These are phyloP conservation scores for Saussurea involucrata DNA, from an alignment of 129 eudicot genomes.

Conservation along the genomic window DNA sequence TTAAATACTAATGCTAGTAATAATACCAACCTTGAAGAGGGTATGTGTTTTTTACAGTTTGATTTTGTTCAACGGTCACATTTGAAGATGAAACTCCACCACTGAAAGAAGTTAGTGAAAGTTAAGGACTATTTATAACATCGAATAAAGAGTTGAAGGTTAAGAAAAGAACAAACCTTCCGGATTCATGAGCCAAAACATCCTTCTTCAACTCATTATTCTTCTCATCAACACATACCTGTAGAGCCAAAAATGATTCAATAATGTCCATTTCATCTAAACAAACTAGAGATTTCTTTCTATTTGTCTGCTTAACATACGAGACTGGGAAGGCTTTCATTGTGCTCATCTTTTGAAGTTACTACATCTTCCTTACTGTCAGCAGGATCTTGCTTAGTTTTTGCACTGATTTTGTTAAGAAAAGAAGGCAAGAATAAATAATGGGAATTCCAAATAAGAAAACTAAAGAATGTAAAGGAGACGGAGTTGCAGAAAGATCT, in stretches of 20 bases:
- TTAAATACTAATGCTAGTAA: neutral
- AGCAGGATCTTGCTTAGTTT: constrained; percentile 13
- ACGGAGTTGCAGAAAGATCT: neutral
- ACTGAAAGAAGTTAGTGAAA: neutral
- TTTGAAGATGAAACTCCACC: constrained; percentile 13
- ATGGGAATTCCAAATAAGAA: neutral
- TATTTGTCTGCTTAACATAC: constrained; percentile 11
- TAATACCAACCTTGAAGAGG: constrained; percentile 35
- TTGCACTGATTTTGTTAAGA: constrained; percentile 18
- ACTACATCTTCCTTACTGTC: constrained; percentile 23
- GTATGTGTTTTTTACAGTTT: neutral
- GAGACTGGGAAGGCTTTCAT: constrained; percentile 12
- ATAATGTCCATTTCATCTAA: neutral
- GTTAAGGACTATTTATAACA: neutral
- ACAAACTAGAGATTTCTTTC: neutral
- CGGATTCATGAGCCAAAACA: constrained; percentile 13
- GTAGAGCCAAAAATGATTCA: neutral
- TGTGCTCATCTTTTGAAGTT: constrained; percentile 23
- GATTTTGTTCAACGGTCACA: constrained; percentile 18
- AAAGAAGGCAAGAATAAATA: neutral
- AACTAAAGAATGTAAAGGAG: neutral
- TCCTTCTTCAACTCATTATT: constrained; percentile 14
- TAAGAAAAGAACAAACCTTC: constrained; percentile 27
- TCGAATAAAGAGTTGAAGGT: neutral
- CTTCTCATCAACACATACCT: constrained; percentile 36